A percentile compares a stretch with the other conserved stretches of the same genome.
These are phyloP conservation scores for Quercus variabilis DNA, from an alignment of 306 rosid genomes.

Conservation along the genomic window DNA sequence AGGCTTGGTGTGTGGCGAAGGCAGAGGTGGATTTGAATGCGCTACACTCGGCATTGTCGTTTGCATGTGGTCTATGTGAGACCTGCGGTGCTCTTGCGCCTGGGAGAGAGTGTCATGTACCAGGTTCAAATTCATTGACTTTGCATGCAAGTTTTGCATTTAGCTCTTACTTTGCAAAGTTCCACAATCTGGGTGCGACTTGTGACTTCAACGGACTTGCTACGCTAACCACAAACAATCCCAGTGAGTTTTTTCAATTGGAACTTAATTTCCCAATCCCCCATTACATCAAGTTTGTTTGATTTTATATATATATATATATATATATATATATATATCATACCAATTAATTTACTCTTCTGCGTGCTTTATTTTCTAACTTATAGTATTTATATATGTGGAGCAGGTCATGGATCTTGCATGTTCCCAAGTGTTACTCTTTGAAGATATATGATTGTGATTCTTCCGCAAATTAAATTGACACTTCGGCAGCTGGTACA, in stretches of 20 bases:
- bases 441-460: background rate
- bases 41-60: slow-evolving; percentile 20
- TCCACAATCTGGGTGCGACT: slow-evolving; percentile 37
- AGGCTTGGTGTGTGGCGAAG: slow-evolving; percentile 44
- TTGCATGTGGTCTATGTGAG: slow-evolving; percentile 23
- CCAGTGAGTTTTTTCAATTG: slow-evolving; percentile 32
- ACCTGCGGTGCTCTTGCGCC: slow-evolving; percentile 43
- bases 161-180: slow-evolving; percentile 48
- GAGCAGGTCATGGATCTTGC: slow-evolving; percentile 40
- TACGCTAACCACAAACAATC: slow-evolving; percentile 32
- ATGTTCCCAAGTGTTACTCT: slow-evolving; percentile 40
- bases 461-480: too few species aligned
- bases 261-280: too few species aligned
- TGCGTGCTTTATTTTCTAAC: too few species aligned
- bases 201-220: slow-evolving; percentile 58
- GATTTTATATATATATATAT: too few species aligned
- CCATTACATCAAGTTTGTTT: too few species aligned
- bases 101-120: slow-evolving; percentile 41
- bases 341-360: too few species aligned
- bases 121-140: slow-evolving; percentile 28
- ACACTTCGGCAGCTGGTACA: too few species aligned
- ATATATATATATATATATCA: too few species aligned
- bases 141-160: slow-evolving; percentile 52
- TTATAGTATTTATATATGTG: background rate
- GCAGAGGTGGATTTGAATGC: slow-evolving; percentile 27